phyloP scores from a whole-genome alignment of 2,329 filamentous ascomycete genomes.

The Iodosphaeria phyllophila region DNA sequence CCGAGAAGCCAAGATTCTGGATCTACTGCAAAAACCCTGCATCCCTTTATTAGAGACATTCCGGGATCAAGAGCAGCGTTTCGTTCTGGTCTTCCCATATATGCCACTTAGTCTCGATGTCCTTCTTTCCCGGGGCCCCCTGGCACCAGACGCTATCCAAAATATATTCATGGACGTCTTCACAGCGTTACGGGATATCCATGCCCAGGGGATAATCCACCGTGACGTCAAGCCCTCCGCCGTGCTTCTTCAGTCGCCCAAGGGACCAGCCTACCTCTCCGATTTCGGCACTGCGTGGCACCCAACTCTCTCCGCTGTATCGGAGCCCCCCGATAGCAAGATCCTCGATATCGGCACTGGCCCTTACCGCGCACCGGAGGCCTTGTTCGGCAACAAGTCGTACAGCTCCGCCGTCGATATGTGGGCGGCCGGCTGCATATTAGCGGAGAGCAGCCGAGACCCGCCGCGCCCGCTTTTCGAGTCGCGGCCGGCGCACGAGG shows the following conservation, averaged over 20 bases:
- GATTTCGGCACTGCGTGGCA: constrained; percentile 93
- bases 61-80: constrained; percentile 46
- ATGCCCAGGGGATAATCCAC: constrained; percentile 64
- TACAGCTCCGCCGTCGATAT: constrained; percentile 66
- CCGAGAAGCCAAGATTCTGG: constrained; percentile 62
- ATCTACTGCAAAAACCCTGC: constrained; percentile 31
- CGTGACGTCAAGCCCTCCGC: constrained; percentile 91
- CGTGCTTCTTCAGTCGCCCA: constrained; percentile 48
- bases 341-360: constrained; percentile 90
- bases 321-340: constrained; percentile 50
- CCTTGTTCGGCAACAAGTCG: constrained; percentile 62
- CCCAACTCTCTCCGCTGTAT: constrained; percentile 31
- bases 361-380: constrained; percentile 75
- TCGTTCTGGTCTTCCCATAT: constrained; percentile 75
- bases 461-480: constrained; percentile 56
- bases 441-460: constrained; percentile 51
- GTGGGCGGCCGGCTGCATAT: constrained; percentile 73
- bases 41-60: constrained; percentile 60
- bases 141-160: constrained; percentile 15
- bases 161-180: constrained; percentile 49
- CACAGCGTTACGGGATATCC: constrained; percentile 50
- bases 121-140: constrained; percentile 35
- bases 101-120: constrained; percentile 53
- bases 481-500: constrained; percentile 49
- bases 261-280: constrained; percentile 59